Evolutionary conservation across 768 basidiomycete species (phyloP).

Genomic region (Leucocoprinus leucothites): DNA sequence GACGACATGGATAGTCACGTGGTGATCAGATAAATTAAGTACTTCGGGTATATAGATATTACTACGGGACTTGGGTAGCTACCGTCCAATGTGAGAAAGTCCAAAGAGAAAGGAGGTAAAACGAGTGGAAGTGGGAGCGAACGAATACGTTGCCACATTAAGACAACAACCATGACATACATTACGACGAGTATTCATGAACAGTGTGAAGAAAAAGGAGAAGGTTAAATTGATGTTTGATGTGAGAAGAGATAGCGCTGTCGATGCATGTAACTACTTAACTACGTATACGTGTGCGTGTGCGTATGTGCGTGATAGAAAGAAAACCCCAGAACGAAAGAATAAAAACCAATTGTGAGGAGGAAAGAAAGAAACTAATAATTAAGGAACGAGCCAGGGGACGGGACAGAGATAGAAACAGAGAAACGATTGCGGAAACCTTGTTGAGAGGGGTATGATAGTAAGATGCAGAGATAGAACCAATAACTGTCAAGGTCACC

Average conservation of each 20-base stretch:
- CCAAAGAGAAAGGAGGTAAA: not conserved
- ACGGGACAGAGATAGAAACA: not conserved
- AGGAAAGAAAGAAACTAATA: conserved; percentile 1
- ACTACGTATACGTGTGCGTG: not conserved
- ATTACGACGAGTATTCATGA: not conserved
- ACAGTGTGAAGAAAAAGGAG: not conserved
- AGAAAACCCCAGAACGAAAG: not conserved
- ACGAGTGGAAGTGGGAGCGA: not conserved
- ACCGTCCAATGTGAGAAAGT: too few species aligned
- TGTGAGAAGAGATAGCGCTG: not conserved
- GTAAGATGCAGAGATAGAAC: conserved; percentile 1
- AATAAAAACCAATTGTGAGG: not conserved
- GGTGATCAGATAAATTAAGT: too few species aligned
- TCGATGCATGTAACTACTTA: not conserved
- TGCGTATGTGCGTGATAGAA: conserved; percentile 1
- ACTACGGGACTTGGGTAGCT: too few species aligned
- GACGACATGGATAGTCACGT: not conserved
- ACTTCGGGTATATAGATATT: too few species aligned
- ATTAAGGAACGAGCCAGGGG: not conserved
- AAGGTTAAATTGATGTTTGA: not conserved
- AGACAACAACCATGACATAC: not conserved
- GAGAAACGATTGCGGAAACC: too few species aligned
- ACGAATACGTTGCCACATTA: not conserved
- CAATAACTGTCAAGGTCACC: not conserved
- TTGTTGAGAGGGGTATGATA: conserved; percentile 1